These are phyloP conservation scores for Aspergillus sp. DNA, from an alignment of 2,329 filamentous ascomycete species.

Conservation along the genomic window DNA sequence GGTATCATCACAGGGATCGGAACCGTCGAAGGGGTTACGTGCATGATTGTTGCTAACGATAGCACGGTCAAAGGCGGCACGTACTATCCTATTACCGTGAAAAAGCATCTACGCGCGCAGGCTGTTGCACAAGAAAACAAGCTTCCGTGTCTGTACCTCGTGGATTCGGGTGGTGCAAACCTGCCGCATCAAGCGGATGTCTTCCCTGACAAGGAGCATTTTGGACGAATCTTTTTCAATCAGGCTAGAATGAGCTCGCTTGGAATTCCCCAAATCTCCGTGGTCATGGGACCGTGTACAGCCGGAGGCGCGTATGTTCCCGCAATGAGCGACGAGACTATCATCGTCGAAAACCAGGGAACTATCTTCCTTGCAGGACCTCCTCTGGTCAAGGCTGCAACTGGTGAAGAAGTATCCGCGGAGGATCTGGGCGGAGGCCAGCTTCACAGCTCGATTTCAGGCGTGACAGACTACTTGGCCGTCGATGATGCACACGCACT, in stretches of 20 bases:
- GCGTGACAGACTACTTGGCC: conserved; percentile 91
- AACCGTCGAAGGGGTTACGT: conserved; percentile 82
- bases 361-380: conserved; percentile 96
- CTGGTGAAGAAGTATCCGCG: conserved; percentile 83
- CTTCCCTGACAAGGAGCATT: conserved; percentile 91
- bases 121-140: conserved; percentile 84
- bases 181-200: conserved; percentile 93
- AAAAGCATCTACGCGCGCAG: conserved; percentile 93
- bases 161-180: conserved; percentile 93
- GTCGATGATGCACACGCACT: conserved; percentile 92
- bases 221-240: conserved; percentile 97
- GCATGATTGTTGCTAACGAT: conserved; percentile 92
- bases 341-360: conserved; percentile 93
- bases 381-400: conserved; percentile 91
- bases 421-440: conserved; percentile 88
- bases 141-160: conserved; percentile 83
- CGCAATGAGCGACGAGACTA: conserved; percentile 95
- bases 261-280: conserved; percentile 87
- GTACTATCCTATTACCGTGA: conserved; percentile 95
- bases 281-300: conserved; percentile 97
- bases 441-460: conserved; percentile 84
- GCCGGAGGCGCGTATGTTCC: conserved; percentile 94
- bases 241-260: conserved; percentile 87
- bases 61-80: conserved; percentile 96
- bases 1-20: conserved; percentile 92